Conservation (phyloP, 2,329 filamentous ascomycete genomes). For the Cyphellophora europaea region DNA sequence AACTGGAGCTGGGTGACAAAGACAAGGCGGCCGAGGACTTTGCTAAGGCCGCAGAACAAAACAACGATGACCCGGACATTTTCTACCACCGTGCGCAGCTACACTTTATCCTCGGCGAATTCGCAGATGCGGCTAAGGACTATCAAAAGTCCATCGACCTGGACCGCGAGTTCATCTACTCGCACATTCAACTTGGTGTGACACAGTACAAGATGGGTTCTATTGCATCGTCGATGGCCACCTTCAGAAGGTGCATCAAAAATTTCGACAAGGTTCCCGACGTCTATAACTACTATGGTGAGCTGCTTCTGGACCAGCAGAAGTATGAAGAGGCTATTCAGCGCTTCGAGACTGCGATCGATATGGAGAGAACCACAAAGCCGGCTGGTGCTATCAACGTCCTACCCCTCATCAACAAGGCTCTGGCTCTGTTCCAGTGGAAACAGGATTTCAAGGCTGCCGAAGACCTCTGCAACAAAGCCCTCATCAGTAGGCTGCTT, state of each 20-base stretch:
- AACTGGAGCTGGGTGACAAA: constrained; percentile 80
- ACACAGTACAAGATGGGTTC: constrained; percentile 99
- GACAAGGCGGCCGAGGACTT: constrained; percentile 86
- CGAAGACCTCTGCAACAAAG: constrained; percentile 94
- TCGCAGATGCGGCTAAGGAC: constrained; percentile 88
- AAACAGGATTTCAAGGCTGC: constrained; percentile 93
- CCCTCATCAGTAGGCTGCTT: constrained; percentile 72
- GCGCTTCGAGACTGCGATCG: constrained; percentile 97
- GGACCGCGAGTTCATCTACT: constrained; percentile 95
- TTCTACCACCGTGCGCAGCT: constrained; percentile 98
- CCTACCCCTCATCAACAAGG: constrained; percentile 95
- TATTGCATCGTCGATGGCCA: constrained; percentile 95
- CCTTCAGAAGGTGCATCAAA: constrained; percentile 94
- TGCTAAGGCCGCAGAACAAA: constrained; percentile 71
- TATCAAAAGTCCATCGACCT: constrained; percentile 99
- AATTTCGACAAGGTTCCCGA: constrained; percentile 95
- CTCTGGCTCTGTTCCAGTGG: constrained; percentile 93
- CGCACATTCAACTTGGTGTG: constrained; percentile 96
- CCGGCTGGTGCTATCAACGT: constrained; percentile 89
- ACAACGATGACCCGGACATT: constrained; percentile 86
- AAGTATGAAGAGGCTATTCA: constrained; percentile 93
- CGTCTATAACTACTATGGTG: constrained; percentile 99
- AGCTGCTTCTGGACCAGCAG: constrained; percentile 90
- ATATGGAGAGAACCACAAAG: constrained; percentile 93
- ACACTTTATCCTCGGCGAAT: constrained; percentile 94